Conservation (phyloP, 2,329 filamentous ascomycete species). For the Colletotrichum tropicicola region DNA sequence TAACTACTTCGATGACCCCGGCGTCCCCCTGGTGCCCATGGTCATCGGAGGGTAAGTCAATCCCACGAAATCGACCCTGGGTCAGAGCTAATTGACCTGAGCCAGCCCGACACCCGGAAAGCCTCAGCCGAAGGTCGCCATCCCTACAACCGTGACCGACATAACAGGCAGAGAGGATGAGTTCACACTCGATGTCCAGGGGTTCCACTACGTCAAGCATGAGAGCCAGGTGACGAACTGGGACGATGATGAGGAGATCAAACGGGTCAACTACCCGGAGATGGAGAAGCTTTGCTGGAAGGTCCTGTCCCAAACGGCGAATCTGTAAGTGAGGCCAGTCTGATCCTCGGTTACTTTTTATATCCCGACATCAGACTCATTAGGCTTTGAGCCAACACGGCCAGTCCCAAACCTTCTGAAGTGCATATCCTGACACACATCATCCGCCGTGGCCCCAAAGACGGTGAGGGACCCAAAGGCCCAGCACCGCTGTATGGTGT, state of each 20-base stretch:
- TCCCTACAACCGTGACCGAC: conserved; percentile 61
- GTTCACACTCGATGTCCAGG: conserved; percentile 62
- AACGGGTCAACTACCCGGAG: conserved; percentile 46
- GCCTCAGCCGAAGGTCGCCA: conserved; percentile 62
- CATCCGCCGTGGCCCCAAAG: conserved; percentile 23
- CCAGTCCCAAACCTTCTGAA: conserved; percentile 18
- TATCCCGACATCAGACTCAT: not conserved
- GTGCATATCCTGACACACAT: conserved; percentile 27
- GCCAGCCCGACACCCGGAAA: conserved; percentile 19
- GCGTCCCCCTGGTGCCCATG: conserved; percentile 27
- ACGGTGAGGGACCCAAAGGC: conserved; percentile 9
- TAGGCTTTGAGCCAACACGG: not conserved
- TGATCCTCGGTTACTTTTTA: not conserved
- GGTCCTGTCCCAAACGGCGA: conserved; percentile 18
- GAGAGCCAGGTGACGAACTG: conserved; percentile 60
- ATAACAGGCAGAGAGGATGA: conserved; percentile 72
- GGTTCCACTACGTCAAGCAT: conserved; percentile 65
- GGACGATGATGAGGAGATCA: conserved; percentile 61
- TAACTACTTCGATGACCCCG: conserved; percentile 28
- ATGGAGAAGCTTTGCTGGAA: conserved; percentile 30
- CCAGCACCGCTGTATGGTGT: conserved; percentile 37
- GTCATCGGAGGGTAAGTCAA: conserved; percentile 23
- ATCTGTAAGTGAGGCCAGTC: not conserved
- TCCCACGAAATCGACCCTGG: not conserved
- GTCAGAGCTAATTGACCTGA: not conserved